Evolutionary conservation across 768 basidiomycete genomes (phyloP), one percentile per base, ranked within the genome.

Genomic region (Pulveroboletus sp.): DNA sequence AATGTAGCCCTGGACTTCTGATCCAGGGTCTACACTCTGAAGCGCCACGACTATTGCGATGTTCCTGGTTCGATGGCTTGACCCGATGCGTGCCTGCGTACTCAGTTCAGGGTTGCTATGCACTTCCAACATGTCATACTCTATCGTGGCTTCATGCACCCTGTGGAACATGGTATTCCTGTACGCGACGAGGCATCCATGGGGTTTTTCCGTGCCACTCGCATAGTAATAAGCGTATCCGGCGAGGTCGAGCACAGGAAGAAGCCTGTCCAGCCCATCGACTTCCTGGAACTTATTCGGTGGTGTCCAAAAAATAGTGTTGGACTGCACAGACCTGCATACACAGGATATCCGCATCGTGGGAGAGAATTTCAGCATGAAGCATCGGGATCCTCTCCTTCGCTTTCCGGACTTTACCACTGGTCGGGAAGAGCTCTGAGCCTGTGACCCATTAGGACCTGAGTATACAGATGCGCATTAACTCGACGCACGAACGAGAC

Each of bases 181-280:
- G 69, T 81, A 93, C 1, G 86, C 82, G 51, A 96, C 81, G 46
- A 95, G 79, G 64, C 89, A 88, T 2, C 93, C 93, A 55, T 97
- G 93, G 40, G 77, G 79, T 70, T 97, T 97, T 7, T 71, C 69
- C 17, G 77, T 82, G 9, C 90, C 93, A 32, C 79, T 73, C 7
- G 81, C 83, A 66, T 82, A 86, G 43, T 80, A 76, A 61, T 80
- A 69, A 8, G 71, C 67, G 64, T 93, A 93, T 9, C 81, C 80
- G 11, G 81, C 81, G 30, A 71, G 63, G 39, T 85, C 76, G 7
- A 95, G 75, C 18, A 74, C 70, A 1, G 89, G 88, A 18, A 85
- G 66, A 17, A 94, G 72, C 57, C 81, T 85, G 32, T 86, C 82
- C 24, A 93, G 71, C 35, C 83, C 76, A 61, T 95, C 94, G 8